Percentiles rank a stretch among this genome's conserved stretches.
Conservation (phyloP, 345 rosid species). For the Combretum micranthum region DNA sequence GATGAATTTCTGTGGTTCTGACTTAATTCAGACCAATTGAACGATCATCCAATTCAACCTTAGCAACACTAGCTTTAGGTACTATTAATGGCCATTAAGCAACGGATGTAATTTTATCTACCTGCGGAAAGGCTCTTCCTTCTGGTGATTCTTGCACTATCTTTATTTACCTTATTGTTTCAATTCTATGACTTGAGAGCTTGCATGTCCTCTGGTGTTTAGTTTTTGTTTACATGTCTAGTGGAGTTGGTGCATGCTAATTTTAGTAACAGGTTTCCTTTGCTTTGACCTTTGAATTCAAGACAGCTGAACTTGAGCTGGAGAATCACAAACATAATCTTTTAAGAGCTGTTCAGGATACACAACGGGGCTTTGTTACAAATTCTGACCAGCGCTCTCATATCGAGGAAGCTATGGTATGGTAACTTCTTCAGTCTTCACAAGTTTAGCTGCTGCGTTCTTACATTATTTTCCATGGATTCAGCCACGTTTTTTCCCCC, state of each 20-base stretch:
- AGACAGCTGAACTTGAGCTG: constrained; percentile 50
- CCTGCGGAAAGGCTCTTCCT: too few relatives aligned
- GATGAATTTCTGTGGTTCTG: too few relatives aligned
- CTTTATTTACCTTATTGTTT: too few relatives aligned
- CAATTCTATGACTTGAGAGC: too few relatives aligned
- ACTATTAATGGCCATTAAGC: too few relatives aligned
- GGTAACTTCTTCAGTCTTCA: neutral
- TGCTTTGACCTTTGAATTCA: constrained; percentile 14
- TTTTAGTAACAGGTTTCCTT: neutral
- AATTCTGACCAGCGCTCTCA: constrained; percentile 66
- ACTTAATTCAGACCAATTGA: too few relatives aligned
- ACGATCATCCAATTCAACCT: too few relatives aligned
- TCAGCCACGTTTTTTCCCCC: neutral
- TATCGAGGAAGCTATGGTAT: constrained; percentile 83
- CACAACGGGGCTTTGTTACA: constrained; percentile 56
- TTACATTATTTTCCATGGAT: neutral
- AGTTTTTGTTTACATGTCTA: neutral
- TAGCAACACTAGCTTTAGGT: too few relatives aligned
- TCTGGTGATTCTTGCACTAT: too few relatives aligned
- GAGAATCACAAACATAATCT: constrained; percentile 65
- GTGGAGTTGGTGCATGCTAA: neutral
- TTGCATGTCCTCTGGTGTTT: too few relatives aligned
- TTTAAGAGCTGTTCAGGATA: constrained; percentile 62
- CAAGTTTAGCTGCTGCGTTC: neutral
- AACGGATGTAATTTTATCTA: too few relatives aligned